Conservation (phyloP, 73 alveolate species). For the Loxodes magnus region DNA sequence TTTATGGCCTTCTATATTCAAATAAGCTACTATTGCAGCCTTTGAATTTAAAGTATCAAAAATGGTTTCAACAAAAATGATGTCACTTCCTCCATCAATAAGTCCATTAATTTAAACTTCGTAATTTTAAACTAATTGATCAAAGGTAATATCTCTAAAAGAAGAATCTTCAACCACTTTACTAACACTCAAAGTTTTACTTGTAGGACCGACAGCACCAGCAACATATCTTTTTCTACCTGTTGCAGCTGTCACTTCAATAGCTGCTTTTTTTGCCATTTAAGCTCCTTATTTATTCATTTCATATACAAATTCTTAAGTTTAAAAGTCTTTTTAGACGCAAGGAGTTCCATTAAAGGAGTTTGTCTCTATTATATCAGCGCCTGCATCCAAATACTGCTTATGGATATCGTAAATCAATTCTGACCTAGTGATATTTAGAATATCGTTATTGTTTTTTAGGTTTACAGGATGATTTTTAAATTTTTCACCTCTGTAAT, state of each 20-base stretch:
- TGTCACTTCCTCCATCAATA: slow-evolving; percentile 69
- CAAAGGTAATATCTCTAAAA: slow-evolving; percentile 41
- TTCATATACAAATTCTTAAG: slow-evolving; percentile 1
- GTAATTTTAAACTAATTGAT: slow-evolving; percentile 49
- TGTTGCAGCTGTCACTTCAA: slow-evolving; percentile 27
- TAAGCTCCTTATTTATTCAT: background rate
- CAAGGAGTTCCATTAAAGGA: slow-evolving; percentile 63
- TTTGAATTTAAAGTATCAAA: slow-evolving; percentile 69
- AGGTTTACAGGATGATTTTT: slow-evolving; percentile 42
- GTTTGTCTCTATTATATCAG: slow-evolving; percentile 79
- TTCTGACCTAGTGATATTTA: slow-evolving; percentile 53
- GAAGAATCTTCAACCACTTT: slow-evolving; percentile 70
- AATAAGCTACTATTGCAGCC: slow-evolving; percentile 64
- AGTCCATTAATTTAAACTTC: slow-evolving; percentile 51
- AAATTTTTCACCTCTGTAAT: slow-evolving; percentile 58
- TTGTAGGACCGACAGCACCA: slow-evolving; percentile 83
- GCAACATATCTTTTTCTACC: slow-evolving; percentile 58
- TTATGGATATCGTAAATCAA: slow-evolving; percentile 47
- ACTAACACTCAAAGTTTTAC: slow-evolving; percentile 57
- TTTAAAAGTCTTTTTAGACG: slow-evolving; percentile 33
- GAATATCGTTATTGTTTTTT: slow-evolving; percentile 49
- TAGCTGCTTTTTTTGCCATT: slow-evolving; percentile 1
- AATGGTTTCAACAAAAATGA: slow-evolving; percentile 63
- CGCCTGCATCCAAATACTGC: slow-evolving; percentile 65
- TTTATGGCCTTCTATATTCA: slow-evolving; percentile 52